Conservation (phyloP, 2,329 filamentous ascomycete genomes). For the Phaeosphaeriaceae sp. region DNA sequence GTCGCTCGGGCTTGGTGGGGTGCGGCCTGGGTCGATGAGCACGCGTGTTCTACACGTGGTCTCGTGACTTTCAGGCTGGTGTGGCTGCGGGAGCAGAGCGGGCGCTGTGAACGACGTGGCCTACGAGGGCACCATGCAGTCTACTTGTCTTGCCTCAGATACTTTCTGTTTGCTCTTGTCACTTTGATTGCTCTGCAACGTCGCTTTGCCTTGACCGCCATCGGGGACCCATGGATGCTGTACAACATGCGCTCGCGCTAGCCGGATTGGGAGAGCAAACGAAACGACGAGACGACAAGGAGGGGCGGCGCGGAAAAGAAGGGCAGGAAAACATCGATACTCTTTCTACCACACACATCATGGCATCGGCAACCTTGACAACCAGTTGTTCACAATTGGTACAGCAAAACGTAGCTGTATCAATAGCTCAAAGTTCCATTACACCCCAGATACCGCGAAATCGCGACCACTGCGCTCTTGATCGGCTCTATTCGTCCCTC, state of each 20-base stretch:
- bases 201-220: neutral
- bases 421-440: conserved; percentile 13
- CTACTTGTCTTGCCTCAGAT: neutral
- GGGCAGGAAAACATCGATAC: neutral
- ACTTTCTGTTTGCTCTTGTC: neutral
- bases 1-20: conserved; percentile 6
- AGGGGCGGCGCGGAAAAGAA: neutral
- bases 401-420: neutral
- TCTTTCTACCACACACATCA: neutral
- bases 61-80: conserved; percentile 20
- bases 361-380: neutral
- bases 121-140: neutral
- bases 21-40: neutral
- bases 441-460: conserved; percentile 22
- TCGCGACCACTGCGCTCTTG: conserved; percentile 18
- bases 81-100: neutral
- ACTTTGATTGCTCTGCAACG: neutral
- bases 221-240: neutral
- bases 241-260: neutral
- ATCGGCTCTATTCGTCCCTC: conserved; percentile 15
- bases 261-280: neutral
- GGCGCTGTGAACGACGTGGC: neutral
- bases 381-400: neutral
- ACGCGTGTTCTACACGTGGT: conserved; percentile 10
- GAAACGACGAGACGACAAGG: neutral